Base-by-base conservation (phyloP, 2,329 filamentous ascomycete genomes). In the Rhinocladiella similis region DNA sequence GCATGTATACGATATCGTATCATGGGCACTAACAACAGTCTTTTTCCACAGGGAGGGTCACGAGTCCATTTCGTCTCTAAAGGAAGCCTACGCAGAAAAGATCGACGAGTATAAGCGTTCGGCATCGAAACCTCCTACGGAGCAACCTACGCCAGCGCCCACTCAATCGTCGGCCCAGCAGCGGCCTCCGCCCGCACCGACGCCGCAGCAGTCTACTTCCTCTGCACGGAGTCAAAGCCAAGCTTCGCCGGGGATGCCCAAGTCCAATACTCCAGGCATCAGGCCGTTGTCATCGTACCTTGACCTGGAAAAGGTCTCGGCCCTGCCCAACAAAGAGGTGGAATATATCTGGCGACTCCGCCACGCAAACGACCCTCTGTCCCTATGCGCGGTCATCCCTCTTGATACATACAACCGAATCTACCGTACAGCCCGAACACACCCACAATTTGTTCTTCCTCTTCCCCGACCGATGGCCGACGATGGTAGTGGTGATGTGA, bases 391-490 rank as follows among this genome's bases (percentile, higher is more conserved):
- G 25, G 81, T 85, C 46, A 86, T 99, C 54, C 88, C 91, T 0
- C 72, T 87, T 2, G 71, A 81, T 1, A 89, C 87, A n/a, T 97
- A 92, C 77, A 70, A 77, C 33, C 79, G 83, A 50, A 90, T 99
- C 69, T 84, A 87, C 61, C 71, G 76, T 0, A 84, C 85, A 2
- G 94, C 92, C 13, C 85, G 84, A 62, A 78, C 78, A 50, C 84
- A 93, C 70, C 94, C 94, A 13, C 87, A 91, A 66, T 99, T 99
- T 75, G 87, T 99, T 53, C 83, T 99, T 1, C 94, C 94, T 0
- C 82, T 97, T 5, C 63, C 89, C 83, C 73, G 78, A 70, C 62
- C 64, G 2, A 52, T 60, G 33, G 65, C 63, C 7, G 59, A 63
- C 18, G 53, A 62, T 42, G 58, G 62, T 6, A 57, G 61, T 25